Evolutionary conservation across 208 protist species (phyloP), one percentile per base, ranked within the genome.

Genomic region (Leishmania gerbilli): DNA sequence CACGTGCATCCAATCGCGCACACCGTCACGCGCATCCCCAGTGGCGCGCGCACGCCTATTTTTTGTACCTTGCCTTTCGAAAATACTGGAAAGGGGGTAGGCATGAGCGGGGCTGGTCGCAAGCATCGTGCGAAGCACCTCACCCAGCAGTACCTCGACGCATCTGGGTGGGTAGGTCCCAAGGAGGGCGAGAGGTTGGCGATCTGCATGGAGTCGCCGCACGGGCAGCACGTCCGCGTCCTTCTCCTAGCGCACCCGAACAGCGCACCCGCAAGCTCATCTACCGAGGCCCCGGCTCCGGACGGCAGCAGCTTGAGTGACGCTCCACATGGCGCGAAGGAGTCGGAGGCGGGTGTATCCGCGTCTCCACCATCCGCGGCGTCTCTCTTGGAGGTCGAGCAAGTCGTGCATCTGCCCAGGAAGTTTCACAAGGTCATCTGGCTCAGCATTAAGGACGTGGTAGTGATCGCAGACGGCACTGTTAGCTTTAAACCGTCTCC

Each of bases 351-450:
- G 60, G 45, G 15, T 74, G 69, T 17, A 37, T 49, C n/a, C 2
- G 55, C 19, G 40, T 24, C 49, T 8, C 24, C 42, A 17, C 37
- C 27, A 62, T 49, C 24, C 13, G 21, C 51, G 68, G 40, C 21
- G 62, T 7, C 67, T n/a, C 4, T 34, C 15, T 53, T 55, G 2
- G 62, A 68, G 75, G 75, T 79, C 40, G 86, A 94, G 84, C 81
- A 86, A 58, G 27, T 96, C 11, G 91, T 92, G 40, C 80, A 89
- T 37, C 74, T 97, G 7, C 94, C 94, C n/a, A 82, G 94, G 17
- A 97, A 96, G 84, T 97, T 97, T 58, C 89, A 92, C 84, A 97
- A 97, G 79, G 94, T 97, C 42, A 95, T 97, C 64, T 97, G 94
- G 92, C 84, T 97, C 4, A 80, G 82, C 62, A 90, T 96, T 51